Conservation (phyloP, 202 grass and related monocot genomes). For the Cymbopogon flexuosus region DNA sequence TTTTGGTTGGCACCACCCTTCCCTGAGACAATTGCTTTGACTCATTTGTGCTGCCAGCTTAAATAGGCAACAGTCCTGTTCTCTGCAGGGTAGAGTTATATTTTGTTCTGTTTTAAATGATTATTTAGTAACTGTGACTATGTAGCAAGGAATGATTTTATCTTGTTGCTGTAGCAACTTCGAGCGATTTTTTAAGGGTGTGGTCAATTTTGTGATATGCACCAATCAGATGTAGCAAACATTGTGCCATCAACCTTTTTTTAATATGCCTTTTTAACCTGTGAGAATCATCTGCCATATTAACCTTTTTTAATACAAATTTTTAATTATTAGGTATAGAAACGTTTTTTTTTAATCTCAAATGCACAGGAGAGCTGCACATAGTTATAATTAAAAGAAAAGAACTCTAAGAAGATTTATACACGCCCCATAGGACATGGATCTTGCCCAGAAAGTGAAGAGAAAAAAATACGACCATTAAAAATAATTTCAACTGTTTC, state of each 20-base stretch:
- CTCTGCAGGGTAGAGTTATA: background rate
- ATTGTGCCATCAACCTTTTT: background rate
- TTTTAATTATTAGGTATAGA: too few relatives aligned
- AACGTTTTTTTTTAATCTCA: background rate
- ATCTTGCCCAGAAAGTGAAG: too few relatives aligned
- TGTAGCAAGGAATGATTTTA: too few relatives aligned
- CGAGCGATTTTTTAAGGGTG: background rate
- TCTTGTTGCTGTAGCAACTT: background rate
- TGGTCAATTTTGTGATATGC: background rate
- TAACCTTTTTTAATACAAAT: too few relatives aligned
- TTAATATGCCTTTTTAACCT: background rate
- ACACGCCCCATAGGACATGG: too few relatives aligned
- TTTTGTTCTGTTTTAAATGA: background rate
- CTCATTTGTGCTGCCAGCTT: background rate
- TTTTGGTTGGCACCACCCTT: background rate
- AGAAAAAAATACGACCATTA: background rate
- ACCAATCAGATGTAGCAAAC: background rate
- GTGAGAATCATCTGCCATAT: background rate
- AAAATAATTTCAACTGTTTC: background rate
- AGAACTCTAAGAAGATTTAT: too few relatives aligned
- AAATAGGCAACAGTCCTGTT: background rate
- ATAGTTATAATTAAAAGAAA: too few relatives aligned
- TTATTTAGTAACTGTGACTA: background rate
- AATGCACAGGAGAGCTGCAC: background rate
- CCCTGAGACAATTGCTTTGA: background rate